phyloP scores from a whole-genome alignment of 2,329 filamentous ascomycete genomes.

The Coleophoma crateriformis region DNA sequence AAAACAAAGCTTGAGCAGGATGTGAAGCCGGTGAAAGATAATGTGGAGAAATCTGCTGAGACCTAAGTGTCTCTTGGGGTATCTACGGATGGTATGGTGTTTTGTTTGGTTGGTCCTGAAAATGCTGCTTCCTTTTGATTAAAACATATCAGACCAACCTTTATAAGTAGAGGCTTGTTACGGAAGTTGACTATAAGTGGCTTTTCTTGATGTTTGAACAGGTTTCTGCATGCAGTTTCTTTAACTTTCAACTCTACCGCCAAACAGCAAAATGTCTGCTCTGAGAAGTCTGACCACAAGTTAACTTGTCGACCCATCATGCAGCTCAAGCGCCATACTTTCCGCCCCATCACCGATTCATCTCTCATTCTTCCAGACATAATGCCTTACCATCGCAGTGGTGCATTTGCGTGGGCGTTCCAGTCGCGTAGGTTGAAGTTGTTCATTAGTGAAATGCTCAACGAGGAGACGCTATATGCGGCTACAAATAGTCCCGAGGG shows the following conservation, averaged over 20 bases:
- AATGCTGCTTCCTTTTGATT: too few relatives aligned
- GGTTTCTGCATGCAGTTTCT: constrained; percentile 21
- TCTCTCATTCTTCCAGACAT: constrained; percentile 33
- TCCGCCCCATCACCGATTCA: constrained; percentile 37
- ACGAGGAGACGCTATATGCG: constrained; percentile 38
- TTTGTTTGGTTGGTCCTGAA: too few relatives aligned
- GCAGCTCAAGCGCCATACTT: constrained; percentile 38
- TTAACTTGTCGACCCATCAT: constrained; percentile 29
- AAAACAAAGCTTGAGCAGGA: too few relatives aligned
- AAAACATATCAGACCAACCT: too few relatives aligned
- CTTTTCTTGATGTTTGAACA: too few relatives aligned
- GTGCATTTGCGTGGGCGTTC: constrained; percentile 32
- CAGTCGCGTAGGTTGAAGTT: constrained; percentile 27
- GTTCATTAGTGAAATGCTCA: constrained; percentile 36
- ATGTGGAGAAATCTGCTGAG: too few relatives aligned
- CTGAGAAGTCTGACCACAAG: constrained; percentile 26
- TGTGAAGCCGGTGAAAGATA: too few relatives aligned
- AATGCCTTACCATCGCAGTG: constrained; percentile 30
- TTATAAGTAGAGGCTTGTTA: too few relatives aligned
- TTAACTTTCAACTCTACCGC: constrained; percentile 18
- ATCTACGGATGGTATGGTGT: too few relatives aligned
- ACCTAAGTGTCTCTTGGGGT: too few relatives aligned
- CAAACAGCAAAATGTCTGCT: constrained; percentile 24
- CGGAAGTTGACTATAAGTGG: too few relatives aligned
- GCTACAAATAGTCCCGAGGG: constrained; percentile 31